Evolutionary conservation across 176 grass and related monocot species (phyloP).

Genomic region (Musa beccarii): DNA sequence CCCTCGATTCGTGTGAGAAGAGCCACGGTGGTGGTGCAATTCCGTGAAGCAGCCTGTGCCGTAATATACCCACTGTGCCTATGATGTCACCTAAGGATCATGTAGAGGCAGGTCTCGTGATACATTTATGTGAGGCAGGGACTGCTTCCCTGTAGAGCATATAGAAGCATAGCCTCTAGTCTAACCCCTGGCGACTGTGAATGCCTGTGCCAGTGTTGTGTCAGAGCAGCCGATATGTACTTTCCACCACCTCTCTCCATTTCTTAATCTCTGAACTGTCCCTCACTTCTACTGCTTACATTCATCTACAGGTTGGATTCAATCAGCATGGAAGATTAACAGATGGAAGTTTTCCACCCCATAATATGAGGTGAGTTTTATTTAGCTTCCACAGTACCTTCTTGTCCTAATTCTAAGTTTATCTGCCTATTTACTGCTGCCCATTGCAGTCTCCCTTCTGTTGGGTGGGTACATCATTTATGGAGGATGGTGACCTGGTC

Average conservation of each 20-base stretch:
- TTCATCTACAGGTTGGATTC: not conserved
- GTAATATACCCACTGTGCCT: not conserved
- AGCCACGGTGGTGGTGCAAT: no score
- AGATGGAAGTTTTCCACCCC: not conserved
- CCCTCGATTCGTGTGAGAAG: no score
- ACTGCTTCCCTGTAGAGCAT: not conserved
- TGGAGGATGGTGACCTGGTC: slow-evolving; percentile 1
- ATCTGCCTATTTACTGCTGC: not conserved
- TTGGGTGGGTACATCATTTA: not conserved
- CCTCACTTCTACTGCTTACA: not conserved
- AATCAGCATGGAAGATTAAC: not conserved
- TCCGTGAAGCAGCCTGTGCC: not conserved
- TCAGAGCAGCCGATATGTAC: not conserved
- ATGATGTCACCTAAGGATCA: not conserved
- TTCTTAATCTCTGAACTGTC: not conserved
- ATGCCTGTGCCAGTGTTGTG: not conserved
- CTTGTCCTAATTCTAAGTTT: not conserved
- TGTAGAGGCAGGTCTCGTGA: not conserved
- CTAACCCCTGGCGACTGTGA: not conserved
- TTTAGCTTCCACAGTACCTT: not conserved
- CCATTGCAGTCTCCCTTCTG: not conserved
- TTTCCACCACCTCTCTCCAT: not conserved
- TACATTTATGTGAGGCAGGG: not conserved
- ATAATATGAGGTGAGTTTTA: not conserved
- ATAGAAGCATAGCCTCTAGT: not conserved